A percentile compares a stretch with the other conserved stretches of the same genome.
Evolutionary conservation across 163 green algal genomes (phyloP).

Genomic region (Prototheca wickerhamii): DNA sequence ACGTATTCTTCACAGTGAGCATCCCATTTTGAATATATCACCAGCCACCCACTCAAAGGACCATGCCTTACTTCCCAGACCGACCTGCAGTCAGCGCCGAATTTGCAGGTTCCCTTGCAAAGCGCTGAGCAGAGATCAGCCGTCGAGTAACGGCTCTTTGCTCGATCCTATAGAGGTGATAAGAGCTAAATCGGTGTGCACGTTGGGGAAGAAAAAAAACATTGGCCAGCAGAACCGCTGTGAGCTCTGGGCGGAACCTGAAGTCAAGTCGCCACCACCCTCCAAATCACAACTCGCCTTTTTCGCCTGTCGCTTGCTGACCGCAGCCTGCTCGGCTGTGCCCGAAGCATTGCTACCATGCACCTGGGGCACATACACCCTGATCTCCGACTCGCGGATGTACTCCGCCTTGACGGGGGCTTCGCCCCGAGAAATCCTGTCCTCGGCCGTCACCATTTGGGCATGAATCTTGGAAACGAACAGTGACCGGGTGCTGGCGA

Average conservation of each 20-base stretch:
- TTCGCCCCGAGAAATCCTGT: constrained; percentile 2
- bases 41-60: neutral
- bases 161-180: constrained; percentile 10
- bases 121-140: constrained; percentile 16
- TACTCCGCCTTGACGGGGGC: constrained; percentile 20
- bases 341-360: neutral
- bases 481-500: too few species aligned
- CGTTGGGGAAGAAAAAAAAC: too few species aligned
- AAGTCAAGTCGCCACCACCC: too few species aligned
- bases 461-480: neutral
- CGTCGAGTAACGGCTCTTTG: constrained; percentile 11
- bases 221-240: too few species aligned
- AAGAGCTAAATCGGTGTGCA: too few species aligned
- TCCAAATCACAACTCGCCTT: constrained; percentile 1
- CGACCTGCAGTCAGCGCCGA: constrained; percentile 7
- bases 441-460: neutral
- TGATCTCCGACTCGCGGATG: neutral
- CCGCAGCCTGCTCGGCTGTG: neutral
- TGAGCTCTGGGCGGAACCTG: too few species aligned
- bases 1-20: neutral
- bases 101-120: constrained; percentile 10
- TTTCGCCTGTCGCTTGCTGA: constrained; percentile 12
- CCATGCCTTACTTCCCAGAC: neutral
- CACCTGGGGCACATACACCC: constrained; percentile 9
- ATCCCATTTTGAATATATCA: neutral